Evolutionary conservation across 495 filamentous ascomycete species (phyloP), one percentile per base, ranked within the genome.

Genomic region (Trichoderma reesei): DNA sequence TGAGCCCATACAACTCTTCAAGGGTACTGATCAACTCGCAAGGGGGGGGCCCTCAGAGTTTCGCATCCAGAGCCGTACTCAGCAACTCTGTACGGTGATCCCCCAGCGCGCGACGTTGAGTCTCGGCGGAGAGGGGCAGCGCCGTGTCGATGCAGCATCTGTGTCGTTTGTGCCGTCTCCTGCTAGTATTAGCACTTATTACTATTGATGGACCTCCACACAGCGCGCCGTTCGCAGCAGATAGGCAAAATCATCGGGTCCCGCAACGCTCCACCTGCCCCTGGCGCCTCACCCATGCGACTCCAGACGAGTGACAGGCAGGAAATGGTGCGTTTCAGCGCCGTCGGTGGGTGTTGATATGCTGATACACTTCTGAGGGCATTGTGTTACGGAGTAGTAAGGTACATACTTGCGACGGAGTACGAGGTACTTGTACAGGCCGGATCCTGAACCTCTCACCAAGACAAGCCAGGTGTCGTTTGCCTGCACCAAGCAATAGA

Each of bases 231-330:
- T 56, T 34, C 51, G 26, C 51, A 56, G 31, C 51, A 56, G 51
- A 56, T 56, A 56, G 51, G 51, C 31, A 56, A 56, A 56, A 31
- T 31, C 51, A 34, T 56, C 51, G 31, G 51, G 20, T 9, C 26
- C 26, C 20, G 26, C n/a, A n/a, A n/a, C n/a, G 51, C 51, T 33
- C 51, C 51, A 56, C 51, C 18, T 13, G 51, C 51, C 51, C 51
- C 51, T 56, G 51, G 51, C 51, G 51, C 18, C 10, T 56, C 51
- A 56, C n/a, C 48, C 48, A 56, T 56, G 48, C 48, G 31, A 56
- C 48, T 56, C 48, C 48, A 56, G 48, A 56, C 48, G 33, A 31
- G 48, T 31, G 51, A 56, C 51, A 56, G 51, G 51, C 51, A 51
- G 18, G 16, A 56, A 56, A 31, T 56, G 51, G 51, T 56, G 51